Evolutionary conservation across 495 filamentous ascomycete species (phyloP).

Genomic region (Neurospora discreta): DNA sequence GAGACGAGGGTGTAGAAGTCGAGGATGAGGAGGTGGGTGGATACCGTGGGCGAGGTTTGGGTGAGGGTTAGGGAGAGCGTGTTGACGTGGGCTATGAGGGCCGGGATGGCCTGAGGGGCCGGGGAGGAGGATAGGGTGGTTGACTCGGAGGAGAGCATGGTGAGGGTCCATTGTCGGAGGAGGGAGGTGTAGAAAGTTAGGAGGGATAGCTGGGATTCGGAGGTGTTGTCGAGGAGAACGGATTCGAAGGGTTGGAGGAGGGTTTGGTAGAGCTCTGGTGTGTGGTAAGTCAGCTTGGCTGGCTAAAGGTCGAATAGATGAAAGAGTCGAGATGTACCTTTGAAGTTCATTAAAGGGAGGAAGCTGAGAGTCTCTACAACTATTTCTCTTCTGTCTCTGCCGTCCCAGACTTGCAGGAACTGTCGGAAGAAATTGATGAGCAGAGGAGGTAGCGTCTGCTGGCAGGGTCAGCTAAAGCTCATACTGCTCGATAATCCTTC

Average conservation of each 20-base stretch:
- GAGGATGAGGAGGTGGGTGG: conserved; percentile 44
- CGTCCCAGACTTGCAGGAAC: conserved; percentile 60
- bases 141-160: conserved; percentile 21
- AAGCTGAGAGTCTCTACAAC: conserved; percentile 57
- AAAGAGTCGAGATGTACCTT: conserved; percentile 26
- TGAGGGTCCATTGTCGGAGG: conserved; percentile 55
- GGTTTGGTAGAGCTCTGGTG: conserved; percentile 43
- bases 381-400: conserved; percentile 42
- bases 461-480: background rate
- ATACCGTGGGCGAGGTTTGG: conserved; percentile 30
- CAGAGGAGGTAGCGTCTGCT: conserved; percentile 49
- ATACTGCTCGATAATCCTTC: background rate
- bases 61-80: conserved; percentile 50
- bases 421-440: conserved; percentile 50
- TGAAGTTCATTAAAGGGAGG: conserved; percentile 48
- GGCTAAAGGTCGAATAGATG: background rate
- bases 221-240: conserved; percentile 40
- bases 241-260: conserved; percentile 49
- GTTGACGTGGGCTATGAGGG: conserved; percentile 48
- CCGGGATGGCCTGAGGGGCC: conserved; percentile 22
- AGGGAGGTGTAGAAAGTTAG: conserved; percentile 63
- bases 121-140: conserved; percentile 9
- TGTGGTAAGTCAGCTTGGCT: conserved; percentile 15
- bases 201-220: conserved; percentile 41
- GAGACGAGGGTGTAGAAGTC: conserved; percentile 56